Evolutionary conservation across 768 basidiomycete genomes (phyloP).

Genomic region (Leccinum aurantiacum): DNA sequence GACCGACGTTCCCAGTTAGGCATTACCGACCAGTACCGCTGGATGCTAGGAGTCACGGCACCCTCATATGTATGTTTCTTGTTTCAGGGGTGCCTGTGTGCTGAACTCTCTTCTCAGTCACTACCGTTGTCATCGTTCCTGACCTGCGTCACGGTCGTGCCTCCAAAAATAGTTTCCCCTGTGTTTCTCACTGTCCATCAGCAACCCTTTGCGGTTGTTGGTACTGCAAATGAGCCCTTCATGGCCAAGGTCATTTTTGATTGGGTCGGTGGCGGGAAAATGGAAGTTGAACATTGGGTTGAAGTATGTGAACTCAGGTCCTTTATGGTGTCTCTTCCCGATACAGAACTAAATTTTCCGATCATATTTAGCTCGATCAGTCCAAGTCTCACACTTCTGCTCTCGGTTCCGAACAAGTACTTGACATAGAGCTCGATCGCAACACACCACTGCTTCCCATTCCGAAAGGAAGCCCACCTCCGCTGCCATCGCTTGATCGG

Average conservation of each 20-base stretch:
- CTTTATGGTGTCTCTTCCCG: neutral
- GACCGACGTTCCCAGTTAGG: conserved; percentile 32
- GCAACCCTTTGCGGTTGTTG: conserved; percentile 41
- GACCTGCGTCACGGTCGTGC: conserved; percentile 38
- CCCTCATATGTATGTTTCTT: conserved; percentile 46
- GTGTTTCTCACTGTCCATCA: conserved; percentile 34
- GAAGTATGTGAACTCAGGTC: conserved; percentile 36
- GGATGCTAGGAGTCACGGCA: conserved; percentile 44
- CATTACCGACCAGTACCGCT: conserved; percentile 42
- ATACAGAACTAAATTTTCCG: neutral
- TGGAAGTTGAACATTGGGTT: conserved; percentile 53
- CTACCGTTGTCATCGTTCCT: conserved; percentile 34
- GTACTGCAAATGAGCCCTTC: conserved; percentile 46
- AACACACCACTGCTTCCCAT: conserved; percentile 39
- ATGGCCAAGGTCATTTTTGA: conserved; percentile 41
- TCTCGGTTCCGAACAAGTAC: conserved; percentile 49
- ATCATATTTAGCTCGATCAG: conserved; percentile 42
- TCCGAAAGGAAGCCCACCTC: conserved; percentile 19
- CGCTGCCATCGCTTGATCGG: conserved; percentile 31
- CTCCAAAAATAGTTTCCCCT: conserved; percentile 34
- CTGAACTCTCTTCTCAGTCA: conserved; percentile 19
- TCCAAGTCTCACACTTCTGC: conserved; percentile 36
- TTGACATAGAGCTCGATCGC: conserved; percentile 50
- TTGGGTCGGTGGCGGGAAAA: conserved; percentile 44
- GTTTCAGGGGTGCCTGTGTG: neutral